Conservation (phyloP, 2,329 filamentous ascomycete genomes). For the Exserohilum rostratum region DNA sequence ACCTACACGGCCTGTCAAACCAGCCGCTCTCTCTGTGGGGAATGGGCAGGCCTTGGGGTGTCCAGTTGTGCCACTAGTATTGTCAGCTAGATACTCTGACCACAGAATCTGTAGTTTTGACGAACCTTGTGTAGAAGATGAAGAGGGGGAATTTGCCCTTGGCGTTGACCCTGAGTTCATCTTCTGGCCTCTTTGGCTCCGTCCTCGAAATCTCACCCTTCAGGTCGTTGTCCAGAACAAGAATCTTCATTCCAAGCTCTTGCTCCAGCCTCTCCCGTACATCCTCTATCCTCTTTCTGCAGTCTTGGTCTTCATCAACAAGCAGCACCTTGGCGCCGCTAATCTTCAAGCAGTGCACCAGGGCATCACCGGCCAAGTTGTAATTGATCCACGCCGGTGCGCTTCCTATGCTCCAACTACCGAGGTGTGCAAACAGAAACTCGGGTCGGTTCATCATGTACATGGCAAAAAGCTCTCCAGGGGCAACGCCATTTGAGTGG, state of each 20-base stretch:
- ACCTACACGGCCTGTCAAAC: conserved; percentile 45
- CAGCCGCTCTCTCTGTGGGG: conserved; percentile 57
- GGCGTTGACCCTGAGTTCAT: conserved; percentile 61
- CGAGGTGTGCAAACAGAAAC: conserved; percentile 70
- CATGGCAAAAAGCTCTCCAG: conserved; percentile 67
- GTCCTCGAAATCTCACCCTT: conserved; percentile 56
- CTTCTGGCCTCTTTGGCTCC: conserved; percentile 59
- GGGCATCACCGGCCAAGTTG: conserved; percentile 66
- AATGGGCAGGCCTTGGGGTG: conserved; percentile 74
- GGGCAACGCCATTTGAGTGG: conserved; percentile 58
- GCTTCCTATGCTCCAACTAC: conserved; percentile 68
- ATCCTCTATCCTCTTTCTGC: conserved; percentile 63
- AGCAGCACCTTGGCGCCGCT: conserved; percentile 57
- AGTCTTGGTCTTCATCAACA: conserved; percentile 56
- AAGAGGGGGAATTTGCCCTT: conserved; percentile 62
- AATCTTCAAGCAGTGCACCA: conserved; percentile 70
- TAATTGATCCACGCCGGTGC: conserved; percentile 75
- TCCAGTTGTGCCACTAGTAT: conserved; percentile 71
- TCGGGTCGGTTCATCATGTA: conserved; percentile 72
- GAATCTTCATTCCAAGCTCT: conserved; percentile 64
- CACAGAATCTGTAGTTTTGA: background rate
- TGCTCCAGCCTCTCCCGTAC: conserved; percentile 55
- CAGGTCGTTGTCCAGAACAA: conserved; percentile 58
- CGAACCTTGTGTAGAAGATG: conserved; percentile 71
- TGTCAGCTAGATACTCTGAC: conserved; percentile 13